Base-by-base conservation (phyloP, 1,139 yeast species). In the Yamadazyma triangularis region DNA sequence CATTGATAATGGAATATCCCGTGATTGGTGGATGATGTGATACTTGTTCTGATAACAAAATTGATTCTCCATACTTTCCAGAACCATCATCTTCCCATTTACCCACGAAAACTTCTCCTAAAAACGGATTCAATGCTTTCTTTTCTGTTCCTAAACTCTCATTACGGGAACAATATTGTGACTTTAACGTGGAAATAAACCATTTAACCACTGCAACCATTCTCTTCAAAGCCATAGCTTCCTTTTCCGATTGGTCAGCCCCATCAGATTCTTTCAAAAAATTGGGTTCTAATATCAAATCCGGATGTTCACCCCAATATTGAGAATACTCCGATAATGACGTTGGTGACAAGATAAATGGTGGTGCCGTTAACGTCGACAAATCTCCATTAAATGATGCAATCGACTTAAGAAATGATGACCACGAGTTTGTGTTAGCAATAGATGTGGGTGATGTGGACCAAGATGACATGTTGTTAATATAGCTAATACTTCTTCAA, bases 1-100 rank as follows among this genome's bases (percentile, higher is more conserved):
- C 84, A 53, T 87, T 87, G 51, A 72, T 64, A 33, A 91, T 72
- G 23, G 86, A 73, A 53, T 87, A 91, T 2, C 93, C 96, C 12
- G 96, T 88, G 22, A 85, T 80, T 14, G 97, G 96, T 12, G 97
- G 97, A 53, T 89, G 97, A 60, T 89, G 97, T 40, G 88, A 78
- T 13, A 89, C 96, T 60, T 91, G 97, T 58, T 91, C 97, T 36
- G 89, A 77, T 33, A 86, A 69, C 41, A 89, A 67, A 12, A 74
- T 58, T 13, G 95, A 83, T 41, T 82, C 89, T 20, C 94, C 93
- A 9, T 73, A 57, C 15, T 48, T 41, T 55, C 52, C 53, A n/a
- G n/a, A n/a, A n/a, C n/a, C n/a, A 29, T 56, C 56, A 43, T 76
- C 80, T 13, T 63, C 66, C 94, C 96, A 87, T 51, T 81, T 79